These are phyloP conservation scores for Areca catechu DNA, from an alignment of 176 grass and related monocot genomes.

Conservation along the genomic window DNA sequence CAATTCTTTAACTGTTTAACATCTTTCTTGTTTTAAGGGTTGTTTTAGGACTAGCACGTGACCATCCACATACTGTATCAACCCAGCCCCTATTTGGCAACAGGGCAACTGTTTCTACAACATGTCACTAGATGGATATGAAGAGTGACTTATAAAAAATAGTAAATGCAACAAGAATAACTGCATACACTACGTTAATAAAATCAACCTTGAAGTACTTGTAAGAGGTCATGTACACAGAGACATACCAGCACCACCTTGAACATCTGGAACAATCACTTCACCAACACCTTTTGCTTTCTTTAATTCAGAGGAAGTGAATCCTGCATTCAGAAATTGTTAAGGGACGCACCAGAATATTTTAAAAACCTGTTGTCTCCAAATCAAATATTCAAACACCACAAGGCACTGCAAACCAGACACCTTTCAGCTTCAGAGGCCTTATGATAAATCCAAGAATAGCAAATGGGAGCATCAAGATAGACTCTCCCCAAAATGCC, in stretches of 20 bases:
- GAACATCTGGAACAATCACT: background rate
- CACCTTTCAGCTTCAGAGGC: constrained; percentile 88
- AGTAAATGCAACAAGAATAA: no score
- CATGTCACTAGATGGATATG: no score
- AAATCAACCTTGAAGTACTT: no score
- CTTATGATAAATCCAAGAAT: constrained; percentile 90
- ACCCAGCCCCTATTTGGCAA: no score
- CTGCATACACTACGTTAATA: no score
- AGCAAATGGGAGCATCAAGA: constrained; percentile 99
- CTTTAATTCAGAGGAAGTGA: constrained; percentile 17
- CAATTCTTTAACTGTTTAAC: no score
- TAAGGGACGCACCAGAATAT: constrained; percentile 13
- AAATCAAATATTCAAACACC: constrained; percentile 3
- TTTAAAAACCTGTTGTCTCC: background rate
- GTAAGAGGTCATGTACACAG: background rate
- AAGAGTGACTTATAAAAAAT: no score
- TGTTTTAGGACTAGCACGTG: no score
- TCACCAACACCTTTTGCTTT: constrained; percentile 7
- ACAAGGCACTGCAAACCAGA: constrained; percentile 6
- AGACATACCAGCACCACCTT: background rate
- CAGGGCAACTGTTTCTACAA: no score
- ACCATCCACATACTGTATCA: no score
- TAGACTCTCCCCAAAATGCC: constrained; percentile 93
- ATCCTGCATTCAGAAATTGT: constrained; percentile 17
- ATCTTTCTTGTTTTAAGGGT: no score